These are phyloP conservation scores for Xerocomus brunneocitrinus DNA, from an alignment of 768 basidiomycete species.

Conservation along the genomic window DNA sequence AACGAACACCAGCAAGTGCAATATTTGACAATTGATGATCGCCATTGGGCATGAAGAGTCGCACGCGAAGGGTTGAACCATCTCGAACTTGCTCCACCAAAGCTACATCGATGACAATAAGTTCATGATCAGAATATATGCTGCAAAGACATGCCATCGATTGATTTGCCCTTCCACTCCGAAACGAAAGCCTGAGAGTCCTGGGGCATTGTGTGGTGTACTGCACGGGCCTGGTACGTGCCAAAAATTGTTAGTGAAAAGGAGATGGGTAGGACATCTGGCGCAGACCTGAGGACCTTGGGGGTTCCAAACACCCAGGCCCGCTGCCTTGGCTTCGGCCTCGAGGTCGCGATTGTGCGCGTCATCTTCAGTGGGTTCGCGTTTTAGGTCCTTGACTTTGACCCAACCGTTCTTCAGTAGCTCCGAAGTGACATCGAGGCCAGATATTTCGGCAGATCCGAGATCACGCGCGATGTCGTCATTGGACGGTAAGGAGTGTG, in stretches of 20 bases:
- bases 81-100: slow-evolving; percentile 94
- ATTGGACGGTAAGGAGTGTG: slow-evolving; percentile 71
- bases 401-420: slow-evolving; percentile 91
- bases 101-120: slow-evolving; percentile 41
- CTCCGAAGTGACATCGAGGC: slow-evolving; percentile 68
- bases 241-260: slow-evolving; percentile 2
- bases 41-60: slow-evolving; percentile 82
- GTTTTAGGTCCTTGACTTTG: slow-evolving; percentile 82
- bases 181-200: slow-evolving; percentile 86
- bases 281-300: slow-evolving; percentile 62
- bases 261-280: not conserved
- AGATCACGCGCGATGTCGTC: slow-evolving; percentile 78
- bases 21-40: slow-evolving; percentile 91
- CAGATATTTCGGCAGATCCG: slow-evolving; percentile 68
- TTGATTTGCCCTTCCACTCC: slow-evolving; percentile 86
- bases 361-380: slow-evolving; percentile 80
- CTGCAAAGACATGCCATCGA: slow-evolving; percentile 60
- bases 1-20: slow-evolving; percentile 76
- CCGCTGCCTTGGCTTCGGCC: slow-evolving; percentile 65
- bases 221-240: slow-evolving; percentile 53
- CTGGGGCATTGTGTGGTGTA: slow-evolving; percentile 83
- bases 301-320: slow-evolving; percentile 83
- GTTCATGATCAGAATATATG: not conserved
- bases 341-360: slow-evolving; percentile 67
- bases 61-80: slow-evolving; percentile 83